Percentiles rank a stretch among this genome's conserved stretches.
Conservation (phyloP, 306 rosid species). For the Ormosia semicastrata region DNA sequence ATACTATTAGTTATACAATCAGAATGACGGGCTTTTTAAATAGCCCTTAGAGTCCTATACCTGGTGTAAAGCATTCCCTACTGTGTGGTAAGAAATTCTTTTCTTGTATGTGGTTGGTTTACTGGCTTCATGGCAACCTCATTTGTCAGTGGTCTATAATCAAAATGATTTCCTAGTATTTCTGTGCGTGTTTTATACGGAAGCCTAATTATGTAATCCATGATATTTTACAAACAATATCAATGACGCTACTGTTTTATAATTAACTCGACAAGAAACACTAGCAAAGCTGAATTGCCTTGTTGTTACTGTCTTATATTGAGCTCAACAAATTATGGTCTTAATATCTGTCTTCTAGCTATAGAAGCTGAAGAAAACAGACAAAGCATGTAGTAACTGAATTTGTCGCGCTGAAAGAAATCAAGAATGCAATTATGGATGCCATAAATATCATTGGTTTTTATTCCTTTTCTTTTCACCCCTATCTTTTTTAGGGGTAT, state of each 20-base stretch:
- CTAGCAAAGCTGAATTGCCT: background rate
- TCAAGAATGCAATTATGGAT: conserved; percentile 11
- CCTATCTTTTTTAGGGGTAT: background rate
- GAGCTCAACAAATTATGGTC: background rate
- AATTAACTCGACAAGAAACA: background rate
- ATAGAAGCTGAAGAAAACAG: background rate
- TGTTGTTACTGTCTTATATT: background rate
- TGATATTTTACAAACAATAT: background rate
- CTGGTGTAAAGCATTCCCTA: background rate
- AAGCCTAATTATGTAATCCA: background rate
- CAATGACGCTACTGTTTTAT: background rate
- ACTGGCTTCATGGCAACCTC: background rate
- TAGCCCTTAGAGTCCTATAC: background rate
- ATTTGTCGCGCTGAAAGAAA: background rate
- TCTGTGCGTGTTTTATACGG: background rate
- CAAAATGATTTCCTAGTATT: background rate
- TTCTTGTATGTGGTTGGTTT: background rate
- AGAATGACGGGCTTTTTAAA: background rate
- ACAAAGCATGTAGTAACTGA: background rate
- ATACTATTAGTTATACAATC: background rate
- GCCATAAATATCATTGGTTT: background rate
- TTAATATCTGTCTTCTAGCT: background rate
- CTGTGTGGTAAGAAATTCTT: background rate
- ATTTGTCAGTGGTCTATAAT: background rate
- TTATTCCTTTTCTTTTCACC: background rate